Conservation (phyloP, 805 yeast species). For the Blastobotrys parvus region DNA sequence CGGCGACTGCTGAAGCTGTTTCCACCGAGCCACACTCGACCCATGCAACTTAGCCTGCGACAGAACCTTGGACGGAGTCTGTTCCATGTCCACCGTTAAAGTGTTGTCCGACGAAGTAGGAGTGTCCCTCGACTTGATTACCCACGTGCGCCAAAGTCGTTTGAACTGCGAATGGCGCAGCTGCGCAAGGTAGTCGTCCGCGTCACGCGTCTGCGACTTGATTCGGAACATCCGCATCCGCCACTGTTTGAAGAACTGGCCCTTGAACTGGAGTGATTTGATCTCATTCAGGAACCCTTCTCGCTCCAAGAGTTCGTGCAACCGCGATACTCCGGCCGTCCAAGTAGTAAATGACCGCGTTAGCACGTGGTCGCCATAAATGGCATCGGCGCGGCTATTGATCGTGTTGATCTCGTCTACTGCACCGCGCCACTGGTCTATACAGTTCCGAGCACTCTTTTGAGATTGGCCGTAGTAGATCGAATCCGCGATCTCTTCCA, state of each 20-base stretch:
- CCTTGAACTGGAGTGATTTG: conserved; percentile 6
- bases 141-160: not conserved
- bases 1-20: conserved; percentile 8
- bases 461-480: too few relatives aligned
- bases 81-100: conserved; percentile 3
- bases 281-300: conserved; percentile 9
- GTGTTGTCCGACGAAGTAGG: not conserved
- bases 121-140: not conserved
- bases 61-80: conserved; percentile 16
- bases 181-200: conserved; percentile 12
- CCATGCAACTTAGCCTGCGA: conserved; percentile 9
- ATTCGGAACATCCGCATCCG: conserved; percentile 13
- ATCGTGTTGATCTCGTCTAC: too few relatives aligned
- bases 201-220: conserved; percentile 14
- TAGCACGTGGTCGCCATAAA: conserved; percentile 1
- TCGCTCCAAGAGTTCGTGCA: conserved; percentile 7
- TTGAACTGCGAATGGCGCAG: conserved; percentile 2
- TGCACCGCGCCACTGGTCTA: too few relatives aligned
- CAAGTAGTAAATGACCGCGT: conserved; percentile 6
- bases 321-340: not conserved
- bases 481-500: not conserved
- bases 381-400: conserved; percentile 1
- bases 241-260: conserved; percentile 16
- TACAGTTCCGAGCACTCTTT: too few relatives aligned
- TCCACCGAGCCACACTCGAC: conserved; percentile 17